Percentiles rank a stretch among this genome's conserved stretches.
These are phyloP conservation scores for Fagus crenata DNA, from an alignment of 306 rosid genomes.

Conservation along the genomic window DNA sequence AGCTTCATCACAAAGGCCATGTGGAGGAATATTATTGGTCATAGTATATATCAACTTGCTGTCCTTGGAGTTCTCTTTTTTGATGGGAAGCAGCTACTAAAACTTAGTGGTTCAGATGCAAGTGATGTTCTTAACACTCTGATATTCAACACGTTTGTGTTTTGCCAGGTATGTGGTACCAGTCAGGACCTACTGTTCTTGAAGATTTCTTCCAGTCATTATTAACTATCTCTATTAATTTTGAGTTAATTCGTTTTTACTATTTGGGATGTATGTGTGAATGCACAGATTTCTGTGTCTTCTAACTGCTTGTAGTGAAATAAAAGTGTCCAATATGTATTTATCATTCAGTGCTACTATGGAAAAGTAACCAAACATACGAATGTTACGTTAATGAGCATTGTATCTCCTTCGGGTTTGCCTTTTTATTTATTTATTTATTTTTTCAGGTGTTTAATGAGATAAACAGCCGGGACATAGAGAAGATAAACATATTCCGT, in stretches of 20 bases:
- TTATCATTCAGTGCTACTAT: not conserved
- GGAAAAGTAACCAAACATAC: not conserved
- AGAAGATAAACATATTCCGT: constrained; percentile 73
- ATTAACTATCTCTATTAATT: not conserved
- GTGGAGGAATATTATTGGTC: constrained; percentile 98
- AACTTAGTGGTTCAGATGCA: constrained; percentile 69
- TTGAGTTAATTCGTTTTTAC: not conserved
- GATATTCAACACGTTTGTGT: constrained; percentile 89
- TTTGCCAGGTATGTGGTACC: constrained; percentile 72
- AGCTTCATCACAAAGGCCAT: constrained; percentile 80
- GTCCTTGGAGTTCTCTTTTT: constrained; percentile 66
- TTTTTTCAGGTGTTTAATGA: constrained; percentile 77
- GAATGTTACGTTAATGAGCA: not conserved
- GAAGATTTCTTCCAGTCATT: not conserved
- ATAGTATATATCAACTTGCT: constrained; percentile 79
- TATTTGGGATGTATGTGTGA: not conserved
- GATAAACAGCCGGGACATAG: constrained; percentile 86
- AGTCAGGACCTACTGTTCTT: not conserved
- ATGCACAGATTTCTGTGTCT: not conserved
- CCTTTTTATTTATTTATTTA: not conserved
- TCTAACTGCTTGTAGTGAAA: too few species aligned
- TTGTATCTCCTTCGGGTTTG: constrained; percentile 25
- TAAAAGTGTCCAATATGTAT: too few species aligned
- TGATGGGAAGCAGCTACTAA: constrained; percentile 62
- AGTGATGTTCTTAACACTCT: constrained; percentile 64